These are phyloP conservation scores for Xylariaceae sp. DNA, from an alignment of 2,329 filamentous ascomycete species.

Conservation along the genomic window DNA sequence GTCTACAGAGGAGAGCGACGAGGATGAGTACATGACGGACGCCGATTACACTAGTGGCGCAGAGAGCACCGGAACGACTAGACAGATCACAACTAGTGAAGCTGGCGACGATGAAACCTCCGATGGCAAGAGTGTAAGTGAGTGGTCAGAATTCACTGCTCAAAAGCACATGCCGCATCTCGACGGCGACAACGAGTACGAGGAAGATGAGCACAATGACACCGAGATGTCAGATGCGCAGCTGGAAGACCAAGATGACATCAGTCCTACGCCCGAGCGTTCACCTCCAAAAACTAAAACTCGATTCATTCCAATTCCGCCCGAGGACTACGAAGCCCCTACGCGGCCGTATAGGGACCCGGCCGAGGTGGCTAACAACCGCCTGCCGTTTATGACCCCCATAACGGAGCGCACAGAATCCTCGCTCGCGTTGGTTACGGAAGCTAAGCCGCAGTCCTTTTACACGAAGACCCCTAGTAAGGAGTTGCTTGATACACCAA, in stretches of 20 bases:
- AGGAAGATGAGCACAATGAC: constrained; percentile 41
- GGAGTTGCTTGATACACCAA: constrained; percentile 33
- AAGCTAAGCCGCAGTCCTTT: constrained; percentile 60
- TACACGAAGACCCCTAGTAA: constrained; percentile 79
- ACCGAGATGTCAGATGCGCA: constrained; percentile 30
- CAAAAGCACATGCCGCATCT: constrained; percentile 68
- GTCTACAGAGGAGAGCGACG: constrained; percentile 45
- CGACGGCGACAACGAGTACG: constrained; percentile 36
- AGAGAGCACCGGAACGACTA: constrained; percentile 81
- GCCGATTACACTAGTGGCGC: constrained; percentile 81
- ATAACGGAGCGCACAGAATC: constrained; percentile 95
- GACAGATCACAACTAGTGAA: constrained; percentile 58
- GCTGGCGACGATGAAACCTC: constrained; percentile 51
- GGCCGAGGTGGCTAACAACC: constrained; percentile 79
- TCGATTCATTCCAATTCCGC: constrained; percentile 77
- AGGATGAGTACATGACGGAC: constrained; percentile 73
- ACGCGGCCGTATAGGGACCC: constrained; percentile 81
- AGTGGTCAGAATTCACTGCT: constrained; percentile 87
- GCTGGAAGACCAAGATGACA: constrained; percentile 28
- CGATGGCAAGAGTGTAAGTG: constrained; percentile 69
- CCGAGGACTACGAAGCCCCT: constrained; percentile 83
- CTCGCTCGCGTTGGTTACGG: constrained; percentile 71
- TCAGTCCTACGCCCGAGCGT: constrained; percentile 38
- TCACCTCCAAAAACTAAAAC: constrained; percentile 60
- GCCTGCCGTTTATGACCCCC: constrained; percentile 96